Percentiles rank a stretch among this genome's conserved stretches.
These are phyloP conservation scores for Myxozyma lipomycoides DNA, from an alignment of 805 yeast species.

Conservation along the genomic window DNA sequence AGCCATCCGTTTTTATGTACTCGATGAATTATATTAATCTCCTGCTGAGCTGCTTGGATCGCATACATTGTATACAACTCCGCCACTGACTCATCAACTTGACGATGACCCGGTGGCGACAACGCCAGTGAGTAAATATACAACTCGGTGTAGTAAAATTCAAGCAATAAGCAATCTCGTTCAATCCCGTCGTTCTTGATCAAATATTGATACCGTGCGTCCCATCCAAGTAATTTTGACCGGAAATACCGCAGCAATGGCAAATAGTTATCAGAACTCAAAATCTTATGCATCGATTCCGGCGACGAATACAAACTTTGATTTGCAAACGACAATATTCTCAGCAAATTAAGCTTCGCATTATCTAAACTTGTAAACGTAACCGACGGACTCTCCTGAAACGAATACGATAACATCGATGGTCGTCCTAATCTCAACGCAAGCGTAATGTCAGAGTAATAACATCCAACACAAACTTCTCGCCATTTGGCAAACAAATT, in stretches of 20 bases:
- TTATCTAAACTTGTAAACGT: slow-evolving; percentile 59
- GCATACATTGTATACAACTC: slow-evolving; percentile 80
- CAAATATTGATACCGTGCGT: slow-evolving; percentile 54
- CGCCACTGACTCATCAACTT: slow-evolving; percentile 49
- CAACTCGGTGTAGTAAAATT: slow-evolving; percentile 76
- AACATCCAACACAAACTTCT: slow-evolving; percentile 75
- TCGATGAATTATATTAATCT: slow-evolving; percentile 64
- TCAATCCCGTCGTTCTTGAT: slow-evolving; percentile 48
- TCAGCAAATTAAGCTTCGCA: slow-evolving; percentile 75
- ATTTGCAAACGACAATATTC: slow-evolving; percentile 76
- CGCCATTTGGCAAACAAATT: slow-evolving; percentile 72
- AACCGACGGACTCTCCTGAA: slow-evolving; percentile 51
- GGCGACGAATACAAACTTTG: slow-evolving; percentile 67
- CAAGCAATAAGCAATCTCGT: slow-evolving; percentile 70
- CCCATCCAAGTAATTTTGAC: slow-evolving; percentile 79
- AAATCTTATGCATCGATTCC: slow-evolving; percentile 36
- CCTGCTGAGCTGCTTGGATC: slow-evolving; percentile 76
- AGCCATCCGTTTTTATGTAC: slow-evolving; percentile 59
- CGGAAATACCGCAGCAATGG: slow-evolving; percentile 67
- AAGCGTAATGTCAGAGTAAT: slow-evolving; percentile 74
- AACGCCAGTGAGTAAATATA: slow-evolving; percentile 82
- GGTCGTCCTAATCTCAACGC: slow-evolving; percentile 78
- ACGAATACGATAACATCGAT: slow-evolving; percentile 68
- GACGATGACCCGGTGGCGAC: slow-evolving; percentile 42
- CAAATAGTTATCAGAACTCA: slow-evolving; percentile 45